Percentiles rank a stretch among this genome's conserved stretches.
phyloP scores from a whole-genome alignment of 257 asterid genomes.

The Paulownia fortunei region DNA sequence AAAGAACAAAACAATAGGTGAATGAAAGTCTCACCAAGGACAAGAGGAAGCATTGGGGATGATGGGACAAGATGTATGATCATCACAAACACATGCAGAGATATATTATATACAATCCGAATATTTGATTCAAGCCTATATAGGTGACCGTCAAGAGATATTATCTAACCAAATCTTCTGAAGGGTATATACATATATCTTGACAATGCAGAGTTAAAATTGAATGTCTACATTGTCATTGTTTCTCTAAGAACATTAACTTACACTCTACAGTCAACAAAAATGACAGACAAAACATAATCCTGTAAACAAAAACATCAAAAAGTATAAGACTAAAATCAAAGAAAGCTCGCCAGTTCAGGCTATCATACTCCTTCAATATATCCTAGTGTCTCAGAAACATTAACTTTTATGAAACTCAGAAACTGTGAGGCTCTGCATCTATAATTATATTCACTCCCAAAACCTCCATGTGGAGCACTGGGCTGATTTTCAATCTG shows the following conservation, averaged over 20 bases:
- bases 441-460: constrained; percentile 16
- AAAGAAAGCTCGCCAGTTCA: neutral
- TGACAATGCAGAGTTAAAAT: neutral
- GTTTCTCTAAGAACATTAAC: constrained; percentile 18
- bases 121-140: too few relatives aligned
- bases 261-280: neutral
- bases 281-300: neutral
- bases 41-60: too few relatives aligned
- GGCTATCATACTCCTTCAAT: constrained; percentile 6
- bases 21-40: too few relatives aligned
- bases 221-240: neutral
- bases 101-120: too few relatives aligned
- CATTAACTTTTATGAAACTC: too few relatives aligned
- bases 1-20: too few relatives aligned
- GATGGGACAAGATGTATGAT: too few relatives aligned
- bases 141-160: neutral
- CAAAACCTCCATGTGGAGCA: neutral
- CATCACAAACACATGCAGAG: too few relatives aligned
- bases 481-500: constrained; percentile 3
- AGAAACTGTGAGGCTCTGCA: neutral
- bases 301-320: constrained; percentile 21
- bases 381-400: too few relatives aligned
- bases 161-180: neutral
- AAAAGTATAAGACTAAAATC: constrained; percentile 6
- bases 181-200: neutral